Evolutionary conservation across 2,329 filamentous ascomycete genomes (phyloP).

Genomic region (Pyrenophora teres): DNA sequence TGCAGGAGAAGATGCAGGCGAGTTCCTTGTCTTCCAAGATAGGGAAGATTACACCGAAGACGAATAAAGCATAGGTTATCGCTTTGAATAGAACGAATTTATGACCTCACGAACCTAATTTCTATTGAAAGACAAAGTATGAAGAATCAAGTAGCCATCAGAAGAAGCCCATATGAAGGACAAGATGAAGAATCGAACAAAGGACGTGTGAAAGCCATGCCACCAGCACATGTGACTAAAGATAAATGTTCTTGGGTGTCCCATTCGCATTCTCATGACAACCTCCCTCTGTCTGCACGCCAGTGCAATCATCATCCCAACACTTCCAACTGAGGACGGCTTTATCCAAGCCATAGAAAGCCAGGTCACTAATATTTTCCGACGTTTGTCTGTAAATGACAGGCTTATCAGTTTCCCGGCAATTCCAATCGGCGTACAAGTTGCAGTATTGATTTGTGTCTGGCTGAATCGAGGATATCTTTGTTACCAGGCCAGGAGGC

Average conservation of each 20-base stretch:
- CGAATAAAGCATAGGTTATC: slow-evolving; percentile 36
- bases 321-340: background rate
- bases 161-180: too few relatives aligned
- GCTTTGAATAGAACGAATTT: background rate
- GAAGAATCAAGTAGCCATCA: too few relatives aligned
- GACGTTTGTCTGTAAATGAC: background rate
- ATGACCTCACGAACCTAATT: background rate
- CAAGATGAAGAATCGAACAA: too few relatives aligned
- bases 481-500: background rate
- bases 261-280: background rate
- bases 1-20: slow-evolving; percentile 56
- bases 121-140: background rate
- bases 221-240: too few relatives aligned
- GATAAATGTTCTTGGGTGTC: background rate
- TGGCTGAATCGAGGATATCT: background rate
- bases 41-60: slow-evolving; percentile 68
- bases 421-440: background rate
- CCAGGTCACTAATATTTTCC: background rate
- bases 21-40: slow-evolving; percentile 81
- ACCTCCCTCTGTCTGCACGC: background rate
- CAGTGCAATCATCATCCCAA: background rate
- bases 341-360: background rate
- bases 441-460: background rate
- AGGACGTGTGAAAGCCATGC: too few relatives aligned
- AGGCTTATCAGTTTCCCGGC: background rate